Conservation (phyloP, 371 early-diverging fungal genomes). For the Mortierella sp. region DNA sequence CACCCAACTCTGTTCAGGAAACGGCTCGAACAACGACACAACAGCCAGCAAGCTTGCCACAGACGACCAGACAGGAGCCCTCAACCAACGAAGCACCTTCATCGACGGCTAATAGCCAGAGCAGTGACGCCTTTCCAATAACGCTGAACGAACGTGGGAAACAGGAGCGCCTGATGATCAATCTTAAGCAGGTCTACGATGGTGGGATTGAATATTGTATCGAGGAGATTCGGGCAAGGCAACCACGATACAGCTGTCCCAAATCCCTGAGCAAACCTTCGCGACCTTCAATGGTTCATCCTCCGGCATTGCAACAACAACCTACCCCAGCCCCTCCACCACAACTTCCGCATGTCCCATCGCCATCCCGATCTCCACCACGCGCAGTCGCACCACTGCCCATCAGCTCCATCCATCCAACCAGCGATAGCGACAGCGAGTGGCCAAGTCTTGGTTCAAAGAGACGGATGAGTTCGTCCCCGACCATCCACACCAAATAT, state of each 20-base stretch:
- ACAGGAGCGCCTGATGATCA: conserved; percentile 23
- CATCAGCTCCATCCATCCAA: not conserved
- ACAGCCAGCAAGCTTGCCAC: not conserved
- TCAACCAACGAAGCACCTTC: too few species aligned
- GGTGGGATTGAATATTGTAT: conserved; percentile 19
- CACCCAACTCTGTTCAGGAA: too few species aligned
- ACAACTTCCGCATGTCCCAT: not conserved
- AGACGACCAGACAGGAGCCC: too few species aligned
- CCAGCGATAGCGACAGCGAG: conserved; percentile 14
- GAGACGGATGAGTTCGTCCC: conserved; percentile 19
- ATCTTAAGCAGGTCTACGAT: conserved; percentile 19
- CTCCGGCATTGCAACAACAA: not conserved
- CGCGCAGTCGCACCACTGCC: not conserved
- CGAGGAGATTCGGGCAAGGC: conserved; percentile 33
- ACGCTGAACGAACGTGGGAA: conserved; percentile 3
- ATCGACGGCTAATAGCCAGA: not conserved
- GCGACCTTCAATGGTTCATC: not conserved
- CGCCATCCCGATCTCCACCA: not conserved
- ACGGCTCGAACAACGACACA: too few species aligned
- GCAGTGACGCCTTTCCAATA: conserved; percentile 6
- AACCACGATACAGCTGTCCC: not conserved
- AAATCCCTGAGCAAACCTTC: not conserved
- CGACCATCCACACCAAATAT: conserved; percentile 35
- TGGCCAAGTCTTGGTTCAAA: not conserved
- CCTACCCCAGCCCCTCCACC: not conserved